Conservation (phyloP, 2,329 filamentous ascomycete species). For the Aspergillus persii region DNA sequence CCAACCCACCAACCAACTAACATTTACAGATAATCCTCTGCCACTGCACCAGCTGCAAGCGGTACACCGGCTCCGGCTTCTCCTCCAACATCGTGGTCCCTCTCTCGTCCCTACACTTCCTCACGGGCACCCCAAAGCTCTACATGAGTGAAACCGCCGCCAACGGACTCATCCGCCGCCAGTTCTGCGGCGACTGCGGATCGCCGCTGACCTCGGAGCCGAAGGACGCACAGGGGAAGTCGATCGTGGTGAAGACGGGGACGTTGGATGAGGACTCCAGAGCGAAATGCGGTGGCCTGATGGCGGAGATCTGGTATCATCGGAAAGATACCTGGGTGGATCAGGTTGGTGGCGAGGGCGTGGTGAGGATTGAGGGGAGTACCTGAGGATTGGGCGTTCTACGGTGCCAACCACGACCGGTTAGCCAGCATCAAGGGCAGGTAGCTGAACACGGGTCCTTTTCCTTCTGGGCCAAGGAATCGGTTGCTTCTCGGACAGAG, state of each 20-base stretch:
- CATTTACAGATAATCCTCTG: slow-evolving; percentile 11
- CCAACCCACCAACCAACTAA: not conserved
- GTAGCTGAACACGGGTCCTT: too few relatives aligned
- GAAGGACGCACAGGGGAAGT: not conserved
- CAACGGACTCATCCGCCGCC: slow-evolving; percentile 11
- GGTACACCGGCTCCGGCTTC: slow-evolving; percentile 25
- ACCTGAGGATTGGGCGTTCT: not conserved
- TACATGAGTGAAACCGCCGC: slow-evolving; percentile 14
- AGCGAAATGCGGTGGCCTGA: slow-evolving; percentile 10
- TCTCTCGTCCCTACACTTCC: slow-evolving; percentile 13
- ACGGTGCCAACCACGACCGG: too few relatives aligned
- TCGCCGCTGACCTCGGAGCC: slow-evolving; percentile 19
- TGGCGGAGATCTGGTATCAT: slow-evolving; percentile 20
- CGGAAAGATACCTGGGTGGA: slow-evolving; percentile 24
- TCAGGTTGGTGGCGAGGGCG: slow-evolving; percentile 3
- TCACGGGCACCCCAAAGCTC: slow-evolving; percentile 19
- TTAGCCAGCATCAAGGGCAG: too few relatives aligned
- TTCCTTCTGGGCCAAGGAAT: too few relatives aligned
- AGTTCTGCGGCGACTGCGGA: slow-evolving; percentile 25
- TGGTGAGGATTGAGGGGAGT: slow-evolving; percentile 8
- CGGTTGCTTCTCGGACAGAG: too few relatives aligned
- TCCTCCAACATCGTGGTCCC: slow-evolving; percentile 24
- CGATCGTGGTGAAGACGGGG: slow-evolving; percentile 21
- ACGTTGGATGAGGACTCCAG: slow-evolving; percentile 21
- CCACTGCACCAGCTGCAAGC: slow-evolving; percentile 27